Conservation (phyloP, 352 stramenopile genomes). For the Globisporangium abappressorium region DNA sequence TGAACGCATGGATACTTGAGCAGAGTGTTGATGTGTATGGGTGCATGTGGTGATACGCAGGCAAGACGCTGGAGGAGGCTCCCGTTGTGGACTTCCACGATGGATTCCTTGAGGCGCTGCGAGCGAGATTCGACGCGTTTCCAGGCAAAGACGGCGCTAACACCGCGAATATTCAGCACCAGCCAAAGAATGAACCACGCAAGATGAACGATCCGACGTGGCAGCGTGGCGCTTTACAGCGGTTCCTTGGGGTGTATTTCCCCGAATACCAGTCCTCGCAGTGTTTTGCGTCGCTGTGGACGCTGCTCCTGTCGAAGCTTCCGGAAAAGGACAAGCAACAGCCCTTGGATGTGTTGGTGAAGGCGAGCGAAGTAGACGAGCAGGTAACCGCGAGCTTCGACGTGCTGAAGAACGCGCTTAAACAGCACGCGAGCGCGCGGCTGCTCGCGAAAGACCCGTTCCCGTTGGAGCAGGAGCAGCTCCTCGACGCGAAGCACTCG, state of each 20-base stretch:
- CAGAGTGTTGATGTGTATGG: too few relatives aligned
- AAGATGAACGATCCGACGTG: conserved; percentile 17
- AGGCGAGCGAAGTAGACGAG: not conserved
- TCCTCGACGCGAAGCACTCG: conserved; percentile 3
- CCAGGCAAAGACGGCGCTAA: not conserved
- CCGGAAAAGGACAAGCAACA: not conserved
- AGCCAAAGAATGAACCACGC: not conserved
- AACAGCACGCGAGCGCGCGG: conserved; percentile 32
- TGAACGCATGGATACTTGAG: too few relatives aligned
- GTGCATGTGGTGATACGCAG: not conserved
- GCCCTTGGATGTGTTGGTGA: not conserved
- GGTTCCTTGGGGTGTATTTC: conserved; percentile 35
- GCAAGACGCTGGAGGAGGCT: conserved; percentile 4
- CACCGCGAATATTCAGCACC: not conserved
- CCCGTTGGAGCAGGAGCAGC: conserved; percentile 28
- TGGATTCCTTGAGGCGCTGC: conserved; percentile 35
- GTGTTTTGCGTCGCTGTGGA: conserved; percentile 28
- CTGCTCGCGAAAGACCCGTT: conserved; percentile 36
- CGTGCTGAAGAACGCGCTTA: conserved; percentile 22
- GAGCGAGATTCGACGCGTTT: conserved; percentile 22
- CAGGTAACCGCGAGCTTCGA: conserved; percentile 5
- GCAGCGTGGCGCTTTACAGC: conserved; percentile 23
- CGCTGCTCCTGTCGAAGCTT: conserved; percentile 7
- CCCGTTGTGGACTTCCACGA: conserved; percentile 33
- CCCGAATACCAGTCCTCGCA: conserved; percentile 30